These are phyloP conservation scores for Gilbertella persicaria DNA, from an alignment of 371 early-diverging fungal species.

Conservation along the genomic window DNA sequence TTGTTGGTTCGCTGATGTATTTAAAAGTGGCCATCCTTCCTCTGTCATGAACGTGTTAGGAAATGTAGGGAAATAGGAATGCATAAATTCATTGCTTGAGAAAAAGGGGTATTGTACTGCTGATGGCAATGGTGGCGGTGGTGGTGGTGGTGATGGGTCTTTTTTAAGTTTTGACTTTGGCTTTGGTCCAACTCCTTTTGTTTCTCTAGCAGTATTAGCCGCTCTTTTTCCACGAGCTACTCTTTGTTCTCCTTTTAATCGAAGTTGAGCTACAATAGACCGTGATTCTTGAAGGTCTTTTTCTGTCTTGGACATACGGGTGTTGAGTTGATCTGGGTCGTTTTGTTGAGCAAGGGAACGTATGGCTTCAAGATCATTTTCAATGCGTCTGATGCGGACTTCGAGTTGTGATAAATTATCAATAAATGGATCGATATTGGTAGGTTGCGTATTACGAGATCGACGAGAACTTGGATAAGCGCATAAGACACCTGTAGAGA, in stretches of 20 bases:
- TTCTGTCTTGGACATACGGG: constrained; percentile 28
- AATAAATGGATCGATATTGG: constrained; percentile 45
- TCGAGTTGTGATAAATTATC: constrained; percentile 43
- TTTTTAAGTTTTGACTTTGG: no score
- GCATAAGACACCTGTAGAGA: constrained; percentile 37
- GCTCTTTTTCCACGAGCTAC: constrained; percentile 35
- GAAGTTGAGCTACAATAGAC: constrained; percentile 36
- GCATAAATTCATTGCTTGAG: background rate
- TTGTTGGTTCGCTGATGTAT: no score
- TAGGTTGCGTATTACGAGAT: constrained; percentile 48
- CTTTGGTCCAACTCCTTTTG: no score
- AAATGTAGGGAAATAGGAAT: background rate
- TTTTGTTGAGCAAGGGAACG: constrained; percentile 13
- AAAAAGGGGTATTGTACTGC: no score
- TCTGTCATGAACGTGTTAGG: background rate
- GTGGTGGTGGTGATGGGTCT: no score
- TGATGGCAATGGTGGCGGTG: no score
- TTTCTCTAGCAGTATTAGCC: constrained; percentile 11
- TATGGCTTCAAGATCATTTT: constrained; percentile 34
- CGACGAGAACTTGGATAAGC: constrained; percentile 48
- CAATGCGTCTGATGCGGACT: constrained; percentile 36
- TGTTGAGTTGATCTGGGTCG: constrained; percentile 7
- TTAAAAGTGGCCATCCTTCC: background rate
- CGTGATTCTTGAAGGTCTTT: constrained; percentile 44
- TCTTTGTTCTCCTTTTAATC: constrained; percentile 36